phyloP scores from a whole-genome alignment of 345 rosid genomes.

The Limnanthes douglasii region DNA sequence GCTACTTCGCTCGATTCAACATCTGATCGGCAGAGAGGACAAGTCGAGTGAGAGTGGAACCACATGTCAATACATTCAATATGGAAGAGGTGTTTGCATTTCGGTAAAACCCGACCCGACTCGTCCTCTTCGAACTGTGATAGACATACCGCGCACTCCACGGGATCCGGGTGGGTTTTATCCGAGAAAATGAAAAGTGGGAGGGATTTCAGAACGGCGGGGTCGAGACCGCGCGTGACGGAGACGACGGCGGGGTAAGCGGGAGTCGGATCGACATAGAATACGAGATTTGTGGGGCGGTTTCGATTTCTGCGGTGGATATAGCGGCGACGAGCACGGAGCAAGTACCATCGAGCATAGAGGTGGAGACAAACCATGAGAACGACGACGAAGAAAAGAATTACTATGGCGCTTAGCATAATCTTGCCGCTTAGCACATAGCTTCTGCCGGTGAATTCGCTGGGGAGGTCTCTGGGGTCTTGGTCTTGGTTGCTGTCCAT shows the following conservation, averaged over 20 bases:
- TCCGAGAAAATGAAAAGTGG: conserved; percentile 47
- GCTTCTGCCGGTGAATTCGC: conserved; percentile 3
- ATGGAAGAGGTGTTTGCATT: conserved; percentile 76
- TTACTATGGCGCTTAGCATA: conserved; percentile 50
- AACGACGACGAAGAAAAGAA: conserved; percentile 60
- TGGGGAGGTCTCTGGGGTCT: neutral
- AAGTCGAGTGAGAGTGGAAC: conserved; percentile 83
- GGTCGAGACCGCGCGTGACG: conserved; percentile 38
- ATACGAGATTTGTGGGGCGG: conserved; percentile 36
- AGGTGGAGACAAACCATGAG: conserved; percentile 59
- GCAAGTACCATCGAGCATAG: conserved; percentile 86
- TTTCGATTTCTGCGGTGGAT: conserved; percentile 20
- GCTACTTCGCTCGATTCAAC: conserved; percentile 24
- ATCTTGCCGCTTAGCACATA: conserved; percentile 55
- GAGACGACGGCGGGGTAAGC: conserved; percentile 2
- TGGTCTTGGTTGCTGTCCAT: conserved; percentile 7
- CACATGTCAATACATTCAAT: conserved; percentile 90
- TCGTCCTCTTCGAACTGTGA: conserved; percentile 73
- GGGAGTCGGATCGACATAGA: conserved; percentile 26
- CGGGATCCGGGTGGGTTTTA: conserved; percentile 24
- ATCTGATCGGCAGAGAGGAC: conserved; percentile 80
- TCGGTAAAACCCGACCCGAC: conserved; percentile 63
- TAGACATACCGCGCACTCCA: conserved; percentile 77
- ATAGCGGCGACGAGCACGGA: conserved; percentile 42
- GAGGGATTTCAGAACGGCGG: conserved; percentile 38